A percentile compares a stretch with the other conserved stretches of the same genome.
Conservation (phyloP, 805 yeast genomes). For the Myxozyma sirexii region DNA sequence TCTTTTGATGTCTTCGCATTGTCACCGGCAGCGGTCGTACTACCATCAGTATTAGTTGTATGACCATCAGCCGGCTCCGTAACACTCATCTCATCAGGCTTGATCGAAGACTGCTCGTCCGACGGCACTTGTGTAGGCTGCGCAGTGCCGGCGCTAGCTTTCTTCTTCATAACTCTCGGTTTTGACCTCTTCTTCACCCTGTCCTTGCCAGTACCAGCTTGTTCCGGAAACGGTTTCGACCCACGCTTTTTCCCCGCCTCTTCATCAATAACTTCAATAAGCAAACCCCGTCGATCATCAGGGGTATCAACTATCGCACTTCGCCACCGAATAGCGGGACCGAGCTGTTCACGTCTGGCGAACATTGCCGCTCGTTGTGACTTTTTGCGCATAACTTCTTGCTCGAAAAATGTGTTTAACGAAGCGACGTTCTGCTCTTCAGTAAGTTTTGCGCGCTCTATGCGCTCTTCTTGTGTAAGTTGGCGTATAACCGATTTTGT, state of each 20-base stretch:
- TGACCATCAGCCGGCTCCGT: neutral
- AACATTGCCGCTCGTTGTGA: conserved; percentile 72
- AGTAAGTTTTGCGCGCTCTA: conserved; percentile 84
- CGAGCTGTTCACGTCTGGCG: conserved; percentile 56
- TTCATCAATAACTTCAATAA: conserved; percentile 37
- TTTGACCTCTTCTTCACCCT: conserved; percentile 26
- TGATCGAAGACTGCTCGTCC: neutral
- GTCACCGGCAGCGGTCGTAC: too few species aligned
- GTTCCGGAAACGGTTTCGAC: conserved; percentile 4
- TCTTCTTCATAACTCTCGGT: conserved; percentile 13
- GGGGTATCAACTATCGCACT: conserved; percentile 56
- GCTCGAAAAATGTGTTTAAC: conserved; percentile 75
- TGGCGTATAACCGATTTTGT: neutral
- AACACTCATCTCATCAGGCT: neutral
- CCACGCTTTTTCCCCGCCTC: conserved; percentile 38
- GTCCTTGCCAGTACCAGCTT: conserved; percentile 6
- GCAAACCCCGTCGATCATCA: conserved; percentile 14
- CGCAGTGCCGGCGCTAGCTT: neutral
- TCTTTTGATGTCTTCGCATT: too few species aligned
- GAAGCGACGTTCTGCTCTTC: conserved; percentile 76
- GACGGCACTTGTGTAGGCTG: neutral
- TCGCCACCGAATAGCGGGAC: conserved; percentile 58
- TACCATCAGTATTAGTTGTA: too few species aligned
- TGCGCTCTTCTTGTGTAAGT: conserved; percentile 69
- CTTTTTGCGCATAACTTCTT: conserved; percentile 78